These are phyloP conservation scores for Corrigiola litoralis DNA, from an alignment of 179 eudicot species.

Conservation along the genomic window DNA sequence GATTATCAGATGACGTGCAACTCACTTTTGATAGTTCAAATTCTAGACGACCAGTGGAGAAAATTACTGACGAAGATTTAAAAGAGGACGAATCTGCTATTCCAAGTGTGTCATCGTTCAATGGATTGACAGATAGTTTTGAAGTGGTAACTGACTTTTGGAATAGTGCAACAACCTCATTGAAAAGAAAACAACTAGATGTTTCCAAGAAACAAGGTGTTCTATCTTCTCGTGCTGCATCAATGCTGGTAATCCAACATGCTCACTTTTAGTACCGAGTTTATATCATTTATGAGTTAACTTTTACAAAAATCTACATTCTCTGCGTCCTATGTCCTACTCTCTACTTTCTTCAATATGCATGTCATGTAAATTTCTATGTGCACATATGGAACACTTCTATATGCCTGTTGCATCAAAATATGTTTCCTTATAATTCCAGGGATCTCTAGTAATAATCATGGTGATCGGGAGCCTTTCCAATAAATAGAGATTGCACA, in stretches of 20 bases:
- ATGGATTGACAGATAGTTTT: slow-evolving; percentile 31
- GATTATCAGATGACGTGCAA: slow-evolving; percentile 35
- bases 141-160: slow-evolving; percentile 36
- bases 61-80: slow-evolving; percentile 25
- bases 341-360: no score
- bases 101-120: slow-evolving; percentile 29
- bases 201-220: slow-evolving; percentile 53
- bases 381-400: no score
- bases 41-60: slow-evolving; percentile 24
- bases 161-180: slow-evolving; percentile 33
- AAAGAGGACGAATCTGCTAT: slow-evolving; percentile 24
- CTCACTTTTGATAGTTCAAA: slow-evolving; percentile 29
- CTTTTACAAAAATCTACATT: no score
- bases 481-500: no score
- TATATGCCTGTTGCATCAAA: no score
- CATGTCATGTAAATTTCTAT: no score
- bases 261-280: not conserved
- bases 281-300: no score
- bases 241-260: slow-evolving; percentile 74
- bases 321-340: no score
- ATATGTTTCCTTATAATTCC: no score
- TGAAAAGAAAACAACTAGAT: slow-evolving; percentile 33
- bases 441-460: no score
- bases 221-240: slow-evolving; percentile 84
- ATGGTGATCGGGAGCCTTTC: no score